Evolutionary conservation across 257 asterid genomes (phyloP).

Genomic region (Solanum virginianum): DNA sequence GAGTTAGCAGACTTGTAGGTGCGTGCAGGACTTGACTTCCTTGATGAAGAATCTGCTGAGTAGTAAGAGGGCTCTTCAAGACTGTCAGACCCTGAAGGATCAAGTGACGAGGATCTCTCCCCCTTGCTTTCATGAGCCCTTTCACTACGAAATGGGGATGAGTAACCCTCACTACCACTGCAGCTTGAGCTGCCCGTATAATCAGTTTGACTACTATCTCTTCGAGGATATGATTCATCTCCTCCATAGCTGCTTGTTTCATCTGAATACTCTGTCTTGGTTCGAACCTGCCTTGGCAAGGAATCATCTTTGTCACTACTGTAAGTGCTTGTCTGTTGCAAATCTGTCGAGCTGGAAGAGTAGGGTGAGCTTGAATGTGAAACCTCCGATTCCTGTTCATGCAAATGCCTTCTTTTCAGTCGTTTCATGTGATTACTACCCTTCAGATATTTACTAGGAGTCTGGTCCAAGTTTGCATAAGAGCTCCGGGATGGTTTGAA

Average conservation of each 20-base stretch:
- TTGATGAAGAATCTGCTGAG: slow-evolving; percentile 9
- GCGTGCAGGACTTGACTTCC: slow-evolving; percentile 13
- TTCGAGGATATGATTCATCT: slow-evolving; percentile 6
- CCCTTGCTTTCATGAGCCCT: slow-evolving; percentile 14
- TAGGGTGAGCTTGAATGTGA: slow-evolving; percentile 18
- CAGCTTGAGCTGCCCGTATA: slow-evolving; percentile 18
- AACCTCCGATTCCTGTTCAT: slow-evolving; percentile 23
- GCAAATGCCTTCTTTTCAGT: slow-evolving; percentile 2
- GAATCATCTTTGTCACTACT: slow-evolving; percentile 25
- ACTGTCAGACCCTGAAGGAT: slow-evolving; percentile 2
- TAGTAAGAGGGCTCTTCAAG: slow-evolving; percentile 7
- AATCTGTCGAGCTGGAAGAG: slow-evolving; percentile 22
- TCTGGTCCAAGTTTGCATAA: neutral
- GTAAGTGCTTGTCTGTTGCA: slow-evolving; percentile 12
- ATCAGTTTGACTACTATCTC: slow-evolving; percentile 6
- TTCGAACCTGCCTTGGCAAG: neutral
- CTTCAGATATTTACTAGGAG: slow-evolving; percentile 1
- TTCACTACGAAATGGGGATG: slow-evolving; percentile 24
- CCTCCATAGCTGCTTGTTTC: slow-evolving; percentile 22
- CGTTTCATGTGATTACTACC: neutral
- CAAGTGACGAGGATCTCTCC: slow-evolving; percentile 7
- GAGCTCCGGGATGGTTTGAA: neutral
- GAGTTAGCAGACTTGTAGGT: slow-evolving; percentile 1
- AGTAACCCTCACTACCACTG: slow-evolving; percentile 18
- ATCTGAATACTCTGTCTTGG: neutral